Base-by-base conservation (phyloP, 2,329 filamentous ascomycete genomes). In the Colletotrichum caudatum region DNA sequence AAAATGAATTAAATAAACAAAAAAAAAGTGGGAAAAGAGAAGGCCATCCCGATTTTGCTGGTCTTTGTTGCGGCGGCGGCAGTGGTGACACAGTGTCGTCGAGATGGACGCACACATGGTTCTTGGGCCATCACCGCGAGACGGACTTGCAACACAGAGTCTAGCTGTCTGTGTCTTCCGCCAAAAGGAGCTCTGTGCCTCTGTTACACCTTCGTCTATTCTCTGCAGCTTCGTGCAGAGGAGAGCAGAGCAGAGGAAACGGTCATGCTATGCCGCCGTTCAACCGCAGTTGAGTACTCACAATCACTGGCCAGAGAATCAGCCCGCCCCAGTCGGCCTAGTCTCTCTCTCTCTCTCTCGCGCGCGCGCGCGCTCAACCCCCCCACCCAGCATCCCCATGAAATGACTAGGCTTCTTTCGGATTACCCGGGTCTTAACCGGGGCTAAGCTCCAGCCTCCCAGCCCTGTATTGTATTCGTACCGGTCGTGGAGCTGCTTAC, bases 391-490 rank as follows among this genome's bases (percentile, higher is more conserved):
- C 61, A 64, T 26, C 61, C 33, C 33, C n/a, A 16, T 7, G 29
- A 23, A 3, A 12, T 26, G 16, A 41, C 64, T 62, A 54, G 37
- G 20, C 57, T 57, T 35, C 26, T 58, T 58, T 62, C 20, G 64
- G 64, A 44, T 69, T 64, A 57, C 60, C 69, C 69, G 66, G 54
- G 39, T 57, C 59, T 69, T 64, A 72, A 66, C 70, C 70, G 70
- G 64, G 60, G 1, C 26, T 37, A 50, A 71, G 56, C 60, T 71
- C 46, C 14, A 48, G 46, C 46, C 16, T 23, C 11, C 65, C 65
- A 59, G 65, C 59, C 59, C 64, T 71, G 69, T 58, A n/a, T n/a
- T n/a, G n/a, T n/a, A 29, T 29, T 29, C 29, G 29, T 29, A 63
- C 59, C 65, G 35, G 54, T 14, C 59, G 69, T 61, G 70, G 60